Base-by-base conservation (phyloP, 75 land plant species). In the Cunninghamia lanceolata region DNA sequence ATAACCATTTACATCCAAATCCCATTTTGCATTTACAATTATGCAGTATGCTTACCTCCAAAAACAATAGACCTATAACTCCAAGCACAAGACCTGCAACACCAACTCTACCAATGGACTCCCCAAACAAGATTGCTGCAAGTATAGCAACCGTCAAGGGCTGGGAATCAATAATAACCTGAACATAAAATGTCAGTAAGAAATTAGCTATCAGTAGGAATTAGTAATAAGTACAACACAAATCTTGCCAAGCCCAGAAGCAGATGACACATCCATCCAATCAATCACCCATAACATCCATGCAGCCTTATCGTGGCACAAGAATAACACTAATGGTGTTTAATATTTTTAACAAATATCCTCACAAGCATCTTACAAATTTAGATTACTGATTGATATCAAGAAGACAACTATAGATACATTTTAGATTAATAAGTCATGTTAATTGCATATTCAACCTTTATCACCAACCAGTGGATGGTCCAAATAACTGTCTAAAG, bases 161-260 rank as follows among this genome's bases (percentile, higher is more conserved):
- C 84, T 98, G 99, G 42, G 99, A 98, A 89, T 98, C 99, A 89
- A 98, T 98, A 56, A 98, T 98, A 73, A 98, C 99, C 99, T 98
- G 90, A 84, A 90, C 78, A 73, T 11, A 79, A 16, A 16, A 19
- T 34, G 15, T 35, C 1, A 8, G 32, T 28, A 21, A 45, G 85
- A 28, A 43, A 43, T 80, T 80, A 80, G 82, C 28, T 80, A 81
- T 40, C 7, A 34, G 42, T 28, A 28, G 68, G 25, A 63, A 25
- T 63, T 25, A 50, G 16, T 13, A 13, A 50, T 13, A 63, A 63
- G 21, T 32, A 74, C 14, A 80, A 42, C 9, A 25, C 15, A 7
- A 28, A 38, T 3, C 2, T 16, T 45, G 28, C n/a, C 15, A 80
- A 80, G 50, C 82, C 28, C n/a, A 80, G 25, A 9, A 80, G 46